Conservation (phyloP, 768 basidiomycete genomes). For the Symmetrospora coprosmae region DNA sequence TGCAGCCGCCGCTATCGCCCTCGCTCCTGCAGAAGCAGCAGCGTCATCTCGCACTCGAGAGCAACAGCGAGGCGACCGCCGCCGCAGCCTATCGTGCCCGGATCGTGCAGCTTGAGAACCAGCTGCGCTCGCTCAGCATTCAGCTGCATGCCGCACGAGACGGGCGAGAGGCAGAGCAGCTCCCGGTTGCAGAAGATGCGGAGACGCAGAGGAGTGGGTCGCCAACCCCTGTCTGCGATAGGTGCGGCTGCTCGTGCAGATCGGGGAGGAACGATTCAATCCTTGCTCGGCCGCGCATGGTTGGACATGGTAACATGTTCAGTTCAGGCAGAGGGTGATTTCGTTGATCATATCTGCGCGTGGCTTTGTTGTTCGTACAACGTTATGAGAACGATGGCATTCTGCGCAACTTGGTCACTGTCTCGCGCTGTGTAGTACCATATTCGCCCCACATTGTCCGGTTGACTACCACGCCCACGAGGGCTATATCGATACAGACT, state of each 20-base stretch:
- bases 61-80: neutral
- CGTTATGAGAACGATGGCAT: too few species aligned
- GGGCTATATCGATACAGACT: too few species aligned
- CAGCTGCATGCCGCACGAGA: neutral
- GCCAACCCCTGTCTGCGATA: neutral
- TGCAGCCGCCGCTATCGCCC: too few species aligned
- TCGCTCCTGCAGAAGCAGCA: neutral
- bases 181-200: neutral
- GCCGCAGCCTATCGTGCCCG: neutral
- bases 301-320: slow-evolving; percentile 20
- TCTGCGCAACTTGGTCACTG: too few species aligned
- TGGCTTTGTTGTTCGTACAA: too few species aligned
- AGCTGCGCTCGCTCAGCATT: neutral
- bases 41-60: neutral
- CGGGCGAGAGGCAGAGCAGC: neutral
- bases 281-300: slow-evolving; percentile 10
- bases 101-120: slow-evolving; percentile 5
- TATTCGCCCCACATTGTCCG: too few species aligned
- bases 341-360: too few species aligned
- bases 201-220: neutral
- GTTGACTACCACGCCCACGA: too few species aligned
- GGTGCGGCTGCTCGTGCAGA: slow-evolving; percentile 5
- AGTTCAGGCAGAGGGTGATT: slow-evolving; percentile 1
- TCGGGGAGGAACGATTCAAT: neutral
- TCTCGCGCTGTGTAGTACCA: too few species aligned